Conservation (phyloP, 2,329 filamentous ascomycete genomes). For the Botrytis medusae region DNA sequence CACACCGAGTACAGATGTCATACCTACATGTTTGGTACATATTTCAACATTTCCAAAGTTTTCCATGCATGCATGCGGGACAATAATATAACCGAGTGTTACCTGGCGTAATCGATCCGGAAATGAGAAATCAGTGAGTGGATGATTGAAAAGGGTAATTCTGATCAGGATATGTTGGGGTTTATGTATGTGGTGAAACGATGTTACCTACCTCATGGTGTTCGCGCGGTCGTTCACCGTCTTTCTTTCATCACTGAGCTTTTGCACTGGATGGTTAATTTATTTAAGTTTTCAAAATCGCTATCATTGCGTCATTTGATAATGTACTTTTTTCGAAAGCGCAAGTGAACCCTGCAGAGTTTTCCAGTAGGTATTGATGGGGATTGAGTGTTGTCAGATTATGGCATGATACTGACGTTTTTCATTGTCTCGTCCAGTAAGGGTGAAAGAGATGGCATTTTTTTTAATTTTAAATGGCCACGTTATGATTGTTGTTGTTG, state of each 20-base stretch:
- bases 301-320: constrained; percentile 3
- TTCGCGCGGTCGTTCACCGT: constrained; percentile 7
- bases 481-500: background rate
- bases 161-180: background rate
- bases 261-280: background rate
- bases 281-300: background rate
- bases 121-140: background rate
- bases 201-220: background rate
- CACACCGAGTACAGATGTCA: constrained; percentile 5
- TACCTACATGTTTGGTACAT: background rate
- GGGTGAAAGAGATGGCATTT: background rate
- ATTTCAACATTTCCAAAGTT: background rate
- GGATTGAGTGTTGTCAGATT: background rate
- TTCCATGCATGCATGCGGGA: background rate
- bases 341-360: background rate
- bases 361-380: background rate
- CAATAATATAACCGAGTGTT: background rate
- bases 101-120: background rate
- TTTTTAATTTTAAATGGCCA: background rate
- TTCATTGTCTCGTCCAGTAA: background rate
- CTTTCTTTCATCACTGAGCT: background rate
- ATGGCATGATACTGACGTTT: background rate
- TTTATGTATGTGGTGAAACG: background rate
- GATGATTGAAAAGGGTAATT: background rate
- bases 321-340: background rate